Base-by-base conservation (phyloP, 192 early-diverging fungal species). In the Dissophora ornata region DNA sequence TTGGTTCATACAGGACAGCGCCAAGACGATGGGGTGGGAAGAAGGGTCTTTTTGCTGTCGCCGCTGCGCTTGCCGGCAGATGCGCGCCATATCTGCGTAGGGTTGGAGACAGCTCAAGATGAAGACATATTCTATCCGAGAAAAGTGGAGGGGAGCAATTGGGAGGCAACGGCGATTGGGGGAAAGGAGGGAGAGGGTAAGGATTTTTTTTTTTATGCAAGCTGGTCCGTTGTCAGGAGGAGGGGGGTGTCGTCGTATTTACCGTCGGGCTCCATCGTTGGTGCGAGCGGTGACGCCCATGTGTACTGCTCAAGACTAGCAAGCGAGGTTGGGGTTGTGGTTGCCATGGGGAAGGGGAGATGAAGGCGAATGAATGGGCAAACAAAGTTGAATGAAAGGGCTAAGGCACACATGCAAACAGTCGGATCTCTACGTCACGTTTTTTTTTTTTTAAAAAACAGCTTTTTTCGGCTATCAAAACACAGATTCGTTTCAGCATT, bases 1-100 rank as follows among this genome's bases (percentile, higher is more conserved):
- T 32, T 77, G 73, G 50, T 77, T 77, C 73, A 77, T 77, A 22
- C 73, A 77, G 6, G 57, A 62, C n/a, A 77, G 47, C 1, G 73
- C 73, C 21, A 77, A 24, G 45, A 36, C 51, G 36, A 77, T 62
- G 13, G 54, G 30, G 8, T 53, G 13, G 25, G 61, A 15, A 15
- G 45, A 50, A 16, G 28, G 25, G 6, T 62, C 56, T 3, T 10
- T 49, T 48, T 44, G 26, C 4, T 56, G 45, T 29, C 36, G 36
- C 34, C 25, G 44, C 21, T 67, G 64, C 8, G 53, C 56, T 29
- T n/a, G 24, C 21, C 46, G 52, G 32, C 73, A 77, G 16, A 77
- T 57, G 10, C 59, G 59, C 3, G 73, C 58, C 73, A 77, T 77
- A 40, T 77, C 64, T n/a, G 59, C 64, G 12, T 77, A 56, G 2